Evolutionary conservation across 257 asterid genomes (phyloP).

Genomic region (Voacanga thouarsii): DNA sequence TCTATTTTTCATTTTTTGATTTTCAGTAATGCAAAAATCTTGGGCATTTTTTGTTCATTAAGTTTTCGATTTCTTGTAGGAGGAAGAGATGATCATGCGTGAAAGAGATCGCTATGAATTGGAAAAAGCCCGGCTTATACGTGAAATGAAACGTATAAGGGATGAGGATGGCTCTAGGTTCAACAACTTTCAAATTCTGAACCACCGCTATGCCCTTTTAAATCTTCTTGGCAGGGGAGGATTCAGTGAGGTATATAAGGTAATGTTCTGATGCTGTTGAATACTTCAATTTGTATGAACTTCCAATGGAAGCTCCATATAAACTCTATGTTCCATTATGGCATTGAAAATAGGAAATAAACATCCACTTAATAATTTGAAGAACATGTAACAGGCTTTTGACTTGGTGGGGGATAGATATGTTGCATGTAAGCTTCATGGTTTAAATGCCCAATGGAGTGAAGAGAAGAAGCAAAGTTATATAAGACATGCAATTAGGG

Average conservation of each 20-base stretch:
- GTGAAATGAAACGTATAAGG: conserved; percentile 97
- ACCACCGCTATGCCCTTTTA: conserved; percentile 90
- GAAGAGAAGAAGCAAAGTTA: conserved; percentile 99
- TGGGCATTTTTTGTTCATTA: neutral
- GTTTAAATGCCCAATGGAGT: conserved; percentile 97
- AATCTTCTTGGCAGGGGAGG: conserved; percentile 99
- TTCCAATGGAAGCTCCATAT: neutral
- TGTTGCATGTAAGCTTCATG: conserved; percentile 99
- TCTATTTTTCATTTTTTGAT: neutral
- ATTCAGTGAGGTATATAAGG: conserved; percentile 99
- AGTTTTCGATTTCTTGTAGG: conserved; percentile 44
- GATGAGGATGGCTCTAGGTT: conserved; percentile 98
- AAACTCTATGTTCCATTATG: neutral
- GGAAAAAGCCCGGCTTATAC: conserved; percentile 93
- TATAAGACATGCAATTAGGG: conserved; percentile 96
- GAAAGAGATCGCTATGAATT: conserved; percentile 94
- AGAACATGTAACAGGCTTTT: conserved; percentile 68
- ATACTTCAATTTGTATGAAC: conserved; percentile 11
- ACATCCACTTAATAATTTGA: conserved; percentile 23
- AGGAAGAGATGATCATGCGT: conserved; percentile 88
- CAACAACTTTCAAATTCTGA: conserved; percentile 91
- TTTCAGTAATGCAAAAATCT: neutral
- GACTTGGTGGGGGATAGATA: conserved; percentile 94
- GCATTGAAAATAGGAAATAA: neutral
- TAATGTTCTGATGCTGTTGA: conserved; percentile 25